A percentile compares a stretch with the other conserved stretches of the same genome.
Conservation (phyloP, 2,329 filamentous ascomycete genomes). For the Fonsecaea pedrosoi region DNA sequence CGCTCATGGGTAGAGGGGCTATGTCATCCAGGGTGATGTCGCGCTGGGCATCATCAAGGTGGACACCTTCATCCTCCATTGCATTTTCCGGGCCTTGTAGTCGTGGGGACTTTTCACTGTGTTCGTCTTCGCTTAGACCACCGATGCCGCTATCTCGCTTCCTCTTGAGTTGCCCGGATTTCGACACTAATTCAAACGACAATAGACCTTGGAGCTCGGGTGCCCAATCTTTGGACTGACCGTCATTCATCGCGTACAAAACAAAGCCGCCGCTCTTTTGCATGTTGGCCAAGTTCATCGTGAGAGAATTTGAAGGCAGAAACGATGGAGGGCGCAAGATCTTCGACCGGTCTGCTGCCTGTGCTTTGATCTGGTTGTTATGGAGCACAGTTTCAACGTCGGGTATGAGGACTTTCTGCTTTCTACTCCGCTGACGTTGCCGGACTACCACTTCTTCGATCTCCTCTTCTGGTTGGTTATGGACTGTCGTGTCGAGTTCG, state of each 20-base stretch:
- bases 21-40: conserved; percentile 61
- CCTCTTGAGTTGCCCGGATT: conserved; percentile 82
- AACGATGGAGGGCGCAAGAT: conserved; percentile 85
- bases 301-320: conserved; percentile 82
- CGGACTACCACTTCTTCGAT: conserved; percentile 61
- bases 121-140: conserved; percentile 69
- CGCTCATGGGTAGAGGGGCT: conserved; percentile 46
- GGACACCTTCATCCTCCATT: conserved; percentile 54
- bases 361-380: conserved; percentile 78
- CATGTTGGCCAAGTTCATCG: conserved; percentile 88
- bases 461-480: conserved; percentile 59
- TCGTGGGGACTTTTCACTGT: conserved; percentile 69
- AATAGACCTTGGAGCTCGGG: conserved; percentile 91
- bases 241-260: conserved; percentile 81
- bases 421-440: conserved; percentile 76
- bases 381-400: conserved; percentile 81
- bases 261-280: conserved; percentile 92
- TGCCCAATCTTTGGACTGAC: conserved; percentile 79
- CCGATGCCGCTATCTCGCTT: conserved; percentile 90
- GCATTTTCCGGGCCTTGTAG: conserved; percentile 71
- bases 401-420: conserved; percentile 80
- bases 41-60: conserved; percentile 64
- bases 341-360: conserved; percentile 82
- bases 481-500: conserved; percentile 70
- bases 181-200: conserved; percentile 81